Base-by-base conservation (phyloP, 768 basidiomycete species). In the Baorangia bicolor region DNA sequence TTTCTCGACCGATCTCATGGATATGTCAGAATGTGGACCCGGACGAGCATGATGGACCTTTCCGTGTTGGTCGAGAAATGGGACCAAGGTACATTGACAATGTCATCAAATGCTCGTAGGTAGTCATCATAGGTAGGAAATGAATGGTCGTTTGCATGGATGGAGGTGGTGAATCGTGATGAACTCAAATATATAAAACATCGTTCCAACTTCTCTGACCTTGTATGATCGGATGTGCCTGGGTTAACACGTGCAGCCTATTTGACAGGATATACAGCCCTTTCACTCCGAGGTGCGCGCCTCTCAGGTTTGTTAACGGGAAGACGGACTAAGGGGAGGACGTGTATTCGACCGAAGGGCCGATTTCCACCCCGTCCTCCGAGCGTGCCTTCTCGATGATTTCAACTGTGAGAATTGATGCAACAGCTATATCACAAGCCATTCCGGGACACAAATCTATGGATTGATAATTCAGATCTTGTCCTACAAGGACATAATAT, bases 381-480 rank as follows among this genome's bases (percentile, higher is more conserved):
- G 52, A 56, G 25, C 69, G 52, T n/a, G 75, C 64, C 54, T 71
- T 74, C 27, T 71, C 61, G 25, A 81, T 76, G 23, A 68, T 62
- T 62, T 73, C 80, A 5, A 74, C 71, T 3, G 74, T 53, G 20
- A 81, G 61, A 18, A 78, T 63, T 2, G 74, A 75, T n/a, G 76
- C 74, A 9, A 78, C 65, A 8, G 74, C 64, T 25, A 80, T 75
- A 73, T 68, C 28, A 77, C 80, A 7, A 81, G 63, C 64, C 70
- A 73, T 30, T 11, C 80, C 78, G 4, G 79, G 79, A 60, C 80
- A 81, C 43, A 74, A n/a, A 62, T 38, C 79, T 79, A 45, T 18
- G 37, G 27, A 38, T 27, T 28, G 11, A 25, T 38, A 33, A 34
- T 39, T 31, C n/a, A 52, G 35, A 39, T 27, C 14, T 38, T 25